Evolutionary conservation across 192 early-diverging fungal genomes (phyloP), one percentile per base, ranked within the genome.

Genomic region (Allomyces arbusculus): DNA sequence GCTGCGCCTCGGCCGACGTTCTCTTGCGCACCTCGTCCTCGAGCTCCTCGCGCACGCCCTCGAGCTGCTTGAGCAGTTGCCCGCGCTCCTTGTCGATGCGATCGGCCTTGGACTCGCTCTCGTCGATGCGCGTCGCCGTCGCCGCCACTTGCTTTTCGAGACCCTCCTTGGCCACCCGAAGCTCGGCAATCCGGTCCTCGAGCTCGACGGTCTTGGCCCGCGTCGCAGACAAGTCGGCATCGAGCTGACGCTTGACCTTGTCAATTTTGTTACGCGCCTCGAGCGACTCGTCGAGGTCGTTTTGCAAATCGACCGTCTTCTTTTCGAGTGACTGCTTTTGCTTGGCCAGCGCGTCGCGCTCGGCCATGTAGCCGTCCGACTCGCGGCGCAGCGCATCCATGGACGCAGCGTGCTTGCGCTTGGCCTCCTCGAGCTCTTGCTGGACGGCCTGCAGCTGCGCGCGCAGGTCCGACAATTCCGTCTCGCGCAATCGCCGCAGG

Each of bases 81-180:
- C 78, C 71, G 65, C 75, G 77, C 73, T 85, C 82, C 23, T 77
- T 76, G 24, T 80, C 79, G 61, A 78, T 69, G 62, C 81, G 75
- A 26, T 76, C 68, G 19, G 64, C 70, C 63, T 72, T 78, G 44
- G 79, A 73, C 64, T 80, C 78, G 50, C 75, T 74, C 61, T 82
- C 82, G 19, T 89, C 87, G 4, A 82, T 61, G 43, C 70, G 76
- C 0, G 79, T 72, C 64, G 76, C 77, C 14, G 78, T 65, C 10
- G 73, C 64, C 14, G 73, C 66, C 61, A 91, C 61, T 62, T 89
- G 84, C 64, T 82, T 74, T 68, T 92, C 91, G 7, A 87, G 69
- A 43, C 77, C 74, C 14, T 90, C 88, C 40, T 87, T 71, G 25
- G 80, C 79, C 3, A 74, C 69, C 43, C 77, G 76, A 61, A 81